phyloP scores from a whole-genome alignment of 345 rosid genomes.

The Camelina sativa region DNA sequence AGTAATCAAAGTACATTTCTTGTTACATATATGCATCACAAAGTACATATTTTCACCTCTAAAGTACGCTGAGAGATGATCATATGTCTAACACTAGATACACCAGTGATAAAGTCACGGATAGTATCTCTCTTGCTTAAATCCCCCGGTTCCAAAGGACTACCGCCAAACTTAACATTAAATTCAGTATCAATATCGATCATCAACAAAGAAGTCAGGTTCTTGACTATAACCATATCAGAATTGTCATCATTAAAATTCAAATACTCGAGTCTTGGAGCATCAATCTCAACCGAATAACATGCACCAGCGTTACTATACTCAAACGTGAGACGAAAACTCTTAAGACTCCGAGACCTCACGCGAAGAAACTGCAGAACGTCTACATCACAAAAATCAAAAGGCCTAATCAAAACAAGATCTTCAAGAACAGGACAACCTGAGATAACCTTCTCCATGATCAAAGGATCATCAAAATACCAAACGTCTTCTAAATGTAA shows the following conservation, averaged over 20 bases:
- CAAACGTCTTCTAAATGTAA: neutral
- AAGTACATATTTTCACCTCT: neutral
- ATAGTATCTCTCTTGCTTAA: neutral
- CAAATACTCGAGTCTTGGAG: neutral
- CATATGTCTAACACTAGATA: neutral
- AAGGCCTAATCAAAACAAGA: neutral
- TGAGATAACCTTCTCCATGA: neutral
- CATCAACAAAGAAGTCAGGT: neutral
- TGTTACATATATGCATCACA: neutral
- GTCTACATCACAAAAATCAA: neutral
- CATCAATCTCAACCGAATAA: neutral
- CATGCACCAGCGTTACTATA: neutral
- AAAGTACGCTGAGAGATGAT: neutral
- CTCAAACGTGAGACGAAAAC: neutral
- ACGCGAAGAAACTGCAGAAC: neutral
- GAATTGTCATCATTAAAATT: neutral
- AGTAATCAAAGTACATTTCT: neutral
- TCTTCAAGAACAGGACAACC: conserved; percentile 3
- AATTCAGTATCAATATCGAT: neutral
- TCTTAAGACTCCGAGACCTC: neutral
- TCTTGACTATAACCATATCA: neutral
- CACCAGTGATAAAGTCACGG: neutral
- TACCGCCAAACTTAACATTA: neutral
- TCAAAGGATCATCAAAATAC: neutral
- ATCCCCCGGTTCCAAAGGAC: neutral